Base-by-base conservation (phyloP, 2,329 filamentous ascomycete species). In the Penicillium sp. region DNA sequence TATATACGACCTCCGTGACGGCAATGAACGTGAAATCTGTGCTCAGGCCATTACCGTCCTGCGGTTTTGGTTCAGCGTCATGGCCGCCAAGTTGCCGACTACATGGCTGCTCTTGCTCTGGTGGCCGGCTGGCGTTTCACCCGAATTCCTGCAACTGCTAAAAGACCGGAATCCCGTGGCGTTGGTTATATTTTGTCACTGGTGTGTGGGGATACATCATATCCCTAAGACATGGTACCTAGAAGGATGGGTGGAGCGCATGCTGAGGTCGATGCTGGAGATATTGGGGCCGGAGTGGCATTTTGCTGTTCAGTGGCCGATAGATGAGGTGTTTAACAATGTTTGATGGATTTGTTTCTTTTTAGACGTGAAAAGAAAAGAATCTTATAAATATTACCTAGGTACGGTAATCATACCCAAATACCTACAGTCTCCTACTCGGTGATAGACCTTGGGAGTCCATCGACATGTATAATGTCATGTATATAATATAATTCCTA, bases 101-200 rank as follows among this genome's bases (percentile, higher is more conserved):
- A 58, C 56, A 14, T 58, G 56, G 56, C 46, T 58, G 56, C 28
- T 58, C n/a, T 26, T 58, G 3, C 20, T 58, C 18, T 58, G 56
- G 56, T 58, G 56, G 56, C 56, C 56, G 2, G 56, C 56, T 1
- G 56, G 56, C 0, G 56, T 58, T 14, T 52, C 56, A 18, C 30
- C 56, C 4, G 56, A 58, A 9, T 58, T 58, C 21, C 16, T 54
- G 23, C 20, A 30, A n/a, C 30, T 58, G 26, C 38, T 58, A 18
- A 48, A 48, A 30, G 48, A 53, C 23, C 48, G 49, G 46, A 46
- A 58, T 28, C 56, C 56, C 12, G 49, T 58, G 46, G 51, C 56
- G 11, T 30, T 58, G 50, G 40, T 58, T 2, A 51, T 58, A 5
- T 42, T 58, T 20, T 58, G 56, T 38, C 56, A 58, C 20, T 58